Evolutionary conservation across 2,329 filamentous ascomycete genomes (phyloP), one percentile per base, ranked within the genome.

Genomic region (Scopulariopsis brevicaulis): DNA sequence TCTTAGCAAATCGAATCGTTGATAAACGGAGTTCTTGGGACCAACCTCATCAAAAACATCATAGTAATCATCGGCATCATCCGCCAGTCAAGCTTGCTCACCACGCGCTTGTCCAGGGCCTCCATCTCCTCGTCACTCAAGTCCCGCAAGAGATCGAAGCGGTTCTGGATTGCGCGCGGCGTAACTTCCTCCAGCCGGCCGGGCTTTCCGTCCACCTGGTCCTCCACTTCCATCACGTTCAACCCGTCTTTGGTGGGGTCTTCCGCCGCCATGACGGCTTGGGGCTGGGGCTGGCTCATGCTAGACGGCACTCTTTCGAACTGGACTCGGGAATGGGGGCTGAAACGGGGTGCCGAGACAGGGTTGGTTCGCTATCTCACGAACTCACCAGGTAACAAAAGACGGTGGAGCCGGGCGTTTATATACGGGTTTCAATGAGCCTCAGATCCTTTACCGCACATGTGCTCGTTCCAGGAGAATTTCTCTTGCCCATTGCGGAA

Each of bases 61-160:
- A 64, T 32, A 2, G 66, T 66, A 34, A 66, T 64, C 11, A 59
- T 61, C 1, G 65, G 65, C 64, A 68, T 67, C 59, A 70, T 65
- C 7, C 64, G 63, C 65, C 65, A 66, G 51, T 70, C 68, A 25
- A 70, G 62, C 57, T 66, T 69, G 25, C 59, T 66, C n/a, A 64
- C 57, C 18, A 70, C 64, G 1, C 58, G 60, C 18, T 65, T 68
- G 62, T 67, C 67, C 20, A 69, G 56, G 4, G 37, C 55, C 0
- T 60, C 58, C 65, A 68, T 64, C 40, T 67, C 62, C 1, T 58
- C 59, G 6, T 63, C 56, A 11, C 61, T 61, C 2, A 67, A 59
- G 40, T 63, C 60, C 0, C 63, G 62, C 0, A 68, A 58, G 8
- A 63, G 62, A 7, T 65, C 61, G 14, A 66, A 65, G 7, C 59